Base-by-base conservation (phyloP, 352 stramenopile genomes). In the Globisporangium solare region DNA sequence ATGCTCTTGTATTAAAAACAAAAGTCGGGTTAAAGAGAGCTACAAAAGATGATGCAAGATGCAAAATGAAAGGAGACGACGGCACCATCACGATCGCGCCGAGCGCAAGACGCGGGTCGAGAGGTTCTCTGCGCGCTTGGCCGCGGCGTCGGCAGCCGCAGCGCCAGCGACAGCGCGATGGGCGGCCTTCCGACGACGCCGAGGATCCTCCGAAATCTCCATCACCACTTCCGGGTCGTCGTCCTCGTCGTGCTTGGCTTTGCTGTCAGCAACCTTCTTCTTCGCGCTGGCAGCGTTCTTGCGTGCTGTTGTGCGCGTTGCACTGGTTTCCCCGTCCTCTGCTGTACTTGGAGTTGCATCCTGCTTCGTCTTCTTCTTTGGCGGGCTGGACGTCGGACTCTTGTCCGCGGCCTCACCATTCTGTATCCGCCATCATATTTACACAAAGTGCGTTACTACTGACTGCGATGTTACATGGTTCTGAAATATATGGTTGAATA, bases 111-210 rank as follows among this genome's bases (percentile, higher is more conserved):
- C 74, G 65, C 71, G 67, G 5, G 52, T 61, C 2, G 61, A 61
- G 11, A 68, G 20, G 46, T 63, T 59, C 15, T 47, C 53, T 14
- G 66, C 62, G 14, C 39, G 56, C 56, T 81, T 85, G 4, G 68
- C 61, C 6, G 75, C 75, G 15, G 73, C 75, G 18, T 68, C 79
- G 10, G 83, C 83, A n/a, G 83, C 83, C 22, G 75, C 80, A 20
- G 79, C 67, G 10, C 76, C 79, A 8, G 67, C 79, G 12, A 90
- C 62, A 2, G 83, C 83, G 22, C 74, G 79, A 11, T 73, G 72
- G 3, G 79, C 80, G 17, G 80, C 66, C 61, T 83, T 79, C 32
- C 76, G 68, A 40, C 81, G 70, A 12, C 74, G 56, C 5, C 58
- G 71, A 17, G 72, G 66, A 41, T 76, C 61, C 7, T 49, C 46